phyloP scores from a whole-genome alignment of 148 eudicot genomes.

The Cornus florida region DNA sequence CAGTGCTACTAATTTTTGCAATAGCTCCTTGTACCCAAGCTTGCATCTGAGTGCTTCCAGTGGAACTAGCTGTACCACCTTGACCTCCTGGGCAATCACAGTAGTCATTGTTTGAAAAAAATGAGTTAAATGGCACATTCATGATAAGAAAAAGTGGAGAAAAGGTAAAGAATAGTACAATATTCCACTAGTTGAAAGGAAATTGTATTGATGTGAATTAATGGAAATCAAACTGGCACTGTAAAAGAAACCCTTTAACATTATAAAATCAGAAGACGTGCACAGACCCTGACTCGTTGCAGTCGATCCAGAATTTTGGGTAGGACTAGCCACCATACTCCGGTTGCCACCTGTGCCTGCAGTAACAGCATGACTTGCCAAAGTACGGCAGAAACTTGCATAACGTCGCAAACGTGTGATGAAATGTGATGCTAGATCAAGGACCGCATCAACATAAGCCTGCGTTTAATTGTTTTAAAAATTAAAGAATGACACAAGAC shows the following conservation, averaged over 20 bases:
- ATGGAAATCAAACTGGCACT: too few species aligned
- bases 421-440: slow-evolving; percentile 96
- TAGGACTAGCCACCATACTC: slow-evolving; percentile 86
- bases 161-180: not conserved
- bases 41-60: slow-evolving; percentile 92
- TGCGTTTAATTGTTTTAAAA: slow-evolving; percentile 23
- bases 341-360: slow-evolving; percentile 87
- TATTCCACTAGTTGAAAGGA: not conserved
- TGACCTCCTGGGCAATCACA: slow-evolving; percentile 55
- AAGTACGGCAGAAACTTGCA: slow-evolving; percentile 97
- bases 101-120: not conserved
- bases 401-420: slow-evolving; percentile 96
- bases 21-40: slow-evolving; percentile 99
- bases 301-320: slow-evolving; percentile 75
- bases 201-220: too few species aligned
- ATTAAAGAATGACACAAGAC: slow-evolving; percentile 14
- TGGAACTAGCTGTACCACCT: slow-evolving; percentile 78
- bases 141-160: not conserved
- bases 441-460: slow-evolving; percentile 98
- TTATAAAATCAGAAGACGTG: not conserved
- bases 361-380: slow-evolving; percentile 92
- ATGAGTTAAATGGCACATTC: not conserved
- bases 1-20: slow-evolving; percentile 91
- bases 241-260: not conserved
- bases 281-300: slow-evolving; percentile 80